Evolutionary conservation across 495 filamentous ascomycete genomes (phyloP), one percentile per base, ranked within the genome.

Genomic region (Niebla homalea): DNA sequence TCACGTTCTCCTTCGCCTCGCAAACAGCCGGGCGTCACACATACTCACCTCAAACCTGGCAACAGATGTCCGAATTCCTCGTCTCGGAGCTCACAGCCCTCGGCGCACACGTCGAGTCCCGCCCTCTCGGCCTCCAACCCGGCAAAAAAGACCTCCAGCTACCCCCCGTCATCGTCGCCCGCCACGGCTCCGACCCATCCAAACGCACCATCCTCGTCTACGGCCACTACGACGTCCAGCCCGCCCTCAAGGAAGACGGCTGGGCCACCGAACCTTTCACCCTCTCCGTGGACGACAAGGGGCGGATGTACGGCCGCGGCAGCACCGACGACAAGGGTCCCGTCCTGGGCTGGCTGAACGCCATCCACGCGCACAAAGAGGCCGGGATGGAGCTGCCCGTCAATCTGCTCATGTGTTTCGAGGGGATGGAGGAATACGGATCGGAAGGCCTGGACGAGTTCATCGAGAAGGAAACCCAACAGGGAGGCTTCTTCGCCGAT

Each of bases 381-480:
- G 89, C 93, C 45, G 87, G 89, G 37, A 73, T 96, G 43, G 90
- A 95, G 43, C 81, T 97, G 61, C 93, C 93, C 5, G 90, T 99
- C 57, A 99, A 99, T 73, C 75, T 99, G 50, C 78, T 99, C 26
- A 96, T 95, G 88, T 99, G 93, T 74, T 99, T 99, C 60, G 93
- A 99, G 69, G 93, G 93, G 38, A 99, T 99, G 93, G 92, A 99
- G 70, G 93, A 99, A 70, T 94, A 94, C 64, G 93, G 93, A 37
- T 94, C 87, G 0, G 93, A 97, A 60, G 93, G 93, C 36, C 76
- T 99, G 37, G 90, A 99, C 54, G 90, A 95, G 39, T 84, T 96
- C 54, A 94, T 99, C 65, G 72, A 83, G 53, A 80, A 74, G 16
- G 93, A 99, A 69, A 83, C 78, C 56, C 87, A 89, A 70, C 79